phyloP scores from a whole-genome alignment of 768 basidiomycete species.

The Termitomyces titanicus region DNA sequence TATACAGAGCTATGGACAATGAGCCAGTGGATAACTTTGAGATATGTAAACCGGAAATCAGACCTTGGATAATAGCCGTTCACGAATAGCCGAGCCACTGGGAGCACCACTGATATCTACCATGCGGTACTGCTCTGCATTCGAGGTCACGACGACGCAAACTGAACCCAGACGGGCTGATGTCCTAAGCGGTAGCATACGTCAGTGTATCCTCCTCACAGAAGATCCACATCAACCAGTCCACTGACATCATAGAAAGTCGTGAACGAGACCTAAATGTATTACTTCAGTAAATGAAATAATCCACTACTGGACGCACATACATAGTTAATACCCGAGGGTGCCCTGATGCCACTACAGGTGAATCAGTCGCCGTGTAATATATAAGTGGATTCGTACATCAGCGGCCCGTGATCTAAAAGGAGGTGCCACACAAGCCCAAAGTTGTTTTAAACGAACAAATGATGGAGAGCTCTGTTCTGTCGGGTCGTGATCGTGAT shows the following conservation, averaged over 20 bases:
- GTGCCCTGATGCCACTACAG: constrained; percentile 11
- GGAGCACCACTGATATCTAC: constrained; percentile 46
- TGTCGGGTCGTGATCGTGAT: constrained; percentile 17
- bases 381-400: constrained; percentile 13
- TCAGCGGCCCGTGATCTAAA: constrained; percentile 19
- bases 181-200: constrained; percentile 10
- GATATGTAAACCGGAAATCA: neutral
- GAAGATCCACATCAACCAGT: neutral
- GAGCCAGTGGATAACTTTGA: neutral
- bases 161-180: constrained; percentile 28
- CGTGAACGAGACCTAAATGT: constrained; percentile 12
- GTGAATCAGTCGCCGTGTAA: constrained; percentile 6
- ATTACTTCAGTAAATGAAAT: neutral
- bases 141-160: constrained; percentile 45
- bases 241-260: constrained; percentile 13
- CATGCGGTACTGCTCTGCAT: constrained; percentile 46
- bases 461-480: constrained; percentile 19
- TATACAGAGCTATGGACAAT: constrained; percentile 35
- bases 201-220: neutral
- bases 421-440: constrained; percentile 5
- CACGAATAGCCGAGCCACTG: constrained; percentile 41
- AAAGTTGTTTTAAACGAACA: constrained; percentile 13
- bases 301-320: constrained; percentile 4
- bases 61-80: constrained; percentile 43
- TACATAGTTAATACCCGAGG: constrained; percentile 15